These are phyloP conservation scores for Teratosphaeria destructans DNA, from an alignment of 2,329 filamentous ascomycete genomes.

Conservation along the genomic window DNA sequence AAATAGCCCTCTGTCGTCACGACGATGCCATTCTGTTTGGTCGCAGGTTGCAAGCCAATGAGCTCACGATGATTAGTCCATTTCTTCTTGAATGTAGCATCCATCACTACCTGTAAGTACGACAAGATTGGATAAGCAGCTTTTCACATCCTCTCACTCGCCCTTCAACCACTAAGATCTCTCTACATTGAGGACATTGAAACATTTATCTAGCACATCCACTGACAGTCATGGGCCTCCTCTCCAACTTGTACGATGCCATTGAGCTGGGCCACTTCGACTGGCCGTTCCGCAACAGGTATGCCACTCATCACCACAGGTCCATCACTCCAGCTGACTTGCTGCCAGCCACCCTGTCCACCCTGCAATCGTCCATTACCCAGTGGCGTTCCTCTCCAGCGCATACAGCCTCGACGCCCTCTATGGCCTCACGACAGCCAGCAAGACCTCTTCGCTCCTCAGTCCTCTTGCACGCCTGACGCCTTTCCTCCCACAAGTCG, in stretches of 20 bases:
- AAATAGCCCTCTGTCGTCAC: neutral
- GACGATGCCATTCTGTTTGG: neutral
- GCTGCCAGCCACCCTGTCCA: conserved; percentile 1
- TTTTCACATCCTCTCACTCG: neutral
- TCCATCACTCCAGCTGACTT: neutral
- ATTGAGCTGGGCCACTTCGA: conserved; percentile 2
- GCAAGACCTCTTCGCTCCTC: neutral
- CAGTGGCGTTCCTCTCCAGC: conserved; percentile 2
- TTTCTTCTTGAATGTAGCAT: neutral
- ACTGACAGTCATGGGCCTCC: neutral
- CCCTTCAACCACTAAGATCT: neutral
- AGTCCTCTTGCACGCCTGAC: neutral
- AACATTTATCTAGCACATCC: neutral
- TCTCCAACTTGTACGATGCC: conserved; percentile 1
- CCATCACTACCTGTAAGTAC: neutral
- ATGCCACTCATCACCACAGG: neutral
- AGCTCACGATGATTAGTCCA: neutral
- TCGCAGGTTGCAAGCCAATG: neutral
- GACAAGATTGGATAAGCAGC: neutral
- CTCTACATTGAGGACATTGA: neutral
- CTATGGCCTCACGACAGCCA: conserved; percentile 2
- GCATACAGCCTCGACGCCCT: conserved; percentile 3
- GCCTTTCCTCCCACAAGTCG: conserved; percentile 1
- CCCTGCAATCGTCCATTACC: conserved; percentile 2
- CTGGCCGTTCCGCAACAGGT: conserved; percentile 3